These are phyloP conservation scores for Trichosporon sp. DNA, from an alignment of 1,284 basidiomycete genomes.

Conservation along the genomic window DNA sequence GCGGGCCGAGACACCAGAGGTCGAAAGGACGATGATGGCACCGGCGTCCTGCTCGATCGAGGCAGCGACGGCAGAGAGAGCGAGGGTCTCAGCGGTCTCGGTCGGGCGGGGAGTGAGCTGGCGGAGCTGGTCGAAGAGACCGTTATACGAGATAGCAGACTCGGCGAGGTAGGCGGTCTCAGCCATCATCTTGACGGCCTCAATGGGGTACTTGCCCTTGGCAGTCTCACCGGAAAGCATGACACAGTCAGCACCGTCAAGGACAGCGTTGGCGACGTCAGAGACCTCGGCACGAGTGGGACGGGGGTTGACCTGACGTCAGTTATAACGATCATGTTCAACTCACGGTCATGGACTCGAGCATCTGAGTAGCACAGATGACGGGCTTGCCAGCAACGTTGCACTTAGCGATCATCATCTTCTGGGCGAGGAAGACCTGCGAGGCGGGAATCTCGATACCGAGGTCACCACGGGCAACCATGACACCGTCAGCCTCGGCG, in stretches of 20 bases:
- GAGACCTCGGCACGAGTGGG: constrained; percentile 96
- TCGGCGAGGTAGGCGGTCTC: constrained; percentile 95
- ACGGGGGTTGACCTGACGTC: constrained; percentile 81
- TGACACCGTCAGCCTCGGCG: constrained; percentile 90
- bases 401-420: constrained; percentile 99
- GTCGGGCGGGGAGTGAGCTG: constrained; percentile 79
- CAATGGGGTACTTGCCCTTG: constrained; percentile 90
- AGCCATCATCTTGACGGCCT: constrained; percentile 98
- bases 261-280: constrained; percentile 95
- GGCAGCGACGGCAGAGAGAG: constrained; percentile 89
- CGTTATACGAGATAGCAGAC: constrained; percentile 87
- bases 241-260: constrained; percentile 96
- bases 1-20: constrained; percentile 88
- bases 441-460: constrained; percentile 98
- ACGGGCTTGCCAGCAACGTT: constrained; percentile 95
- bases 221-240: constrained; percentile 98
- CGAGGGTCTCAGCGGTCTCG: constrained; percentile 88
- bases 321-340: not conserved
- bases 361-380: constrained; percentile 99
- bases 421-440: constrained; percentile 96
- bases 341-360: constrained; percentile 95
- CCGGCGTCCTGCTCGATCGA: constrained; percentile 91
- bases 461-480: constrained; percentile 97
- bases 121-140: constrained; percentile 85
- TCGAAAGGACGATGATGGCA: constrained; percentile 95